Evolutionary conservation across 108 stramenopile species (phyloP), one percentile per base, ranked within the genome.

Genomic region (Discostella pseudostelligera): DNA sequence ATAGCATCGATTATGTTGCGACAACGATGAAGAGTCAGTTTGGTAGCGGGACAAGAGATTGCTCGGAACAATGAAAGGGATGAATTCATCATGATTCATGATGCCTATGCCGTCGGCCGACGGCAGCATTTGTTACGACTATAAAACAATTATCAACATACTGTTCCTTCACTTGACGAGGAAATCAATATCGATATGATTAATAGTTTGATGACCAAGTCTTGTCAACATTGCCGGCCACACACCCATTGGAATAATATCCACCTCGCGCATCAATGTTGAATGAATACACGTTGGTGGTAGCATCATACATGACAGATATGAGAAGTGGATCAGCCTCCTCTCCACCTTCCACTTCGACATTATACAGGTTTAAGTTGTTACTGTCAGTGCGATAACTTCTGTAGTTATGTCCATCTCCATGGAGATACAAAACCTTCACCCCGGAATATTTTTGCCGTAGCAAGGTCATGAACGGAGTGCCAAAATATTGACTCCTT

Each of bases 181-280:
- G n/a, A n/a, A n/a, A n/a, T n/a, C n/a, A n/a, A n/a, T n/a, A n/a
- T n/a, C n/a, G n/a, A n/a, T 50, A 4, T 35, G 1, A 47, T 67
- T 72, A 72, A 16, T 53, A 72, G 21, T 65, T 39, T 16, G 72
- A 73, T 24, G 54, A 64, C 72, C 72, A 73, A 9, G 72, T 73
- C 47, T 73, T 73, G 44, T 73, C 72, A 1, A 50, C 42, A 17
- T 73, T 64, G 16, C 37, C 72, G 1, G 72, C 48, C 10, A 8
- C 20, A 28, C 72, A 73, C 14, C 26, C 56, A 45, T 40, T 28
- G 16, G 21, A 17, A 35, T 73, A 73, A 0, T 11, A 22, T 32
- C 72, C 72, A 26, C 72, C 72, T 43, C 63, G 72, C 35, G 44
- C 17, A 60, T 73, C 58, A 13, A 73, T 56, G 35, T 42, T 28